These are phyloP conservation scores for Clarireedia sp. DNA, from an alignment of 2,329 filamentous ascomycete species.

Conservation along the genomic window DNA sequence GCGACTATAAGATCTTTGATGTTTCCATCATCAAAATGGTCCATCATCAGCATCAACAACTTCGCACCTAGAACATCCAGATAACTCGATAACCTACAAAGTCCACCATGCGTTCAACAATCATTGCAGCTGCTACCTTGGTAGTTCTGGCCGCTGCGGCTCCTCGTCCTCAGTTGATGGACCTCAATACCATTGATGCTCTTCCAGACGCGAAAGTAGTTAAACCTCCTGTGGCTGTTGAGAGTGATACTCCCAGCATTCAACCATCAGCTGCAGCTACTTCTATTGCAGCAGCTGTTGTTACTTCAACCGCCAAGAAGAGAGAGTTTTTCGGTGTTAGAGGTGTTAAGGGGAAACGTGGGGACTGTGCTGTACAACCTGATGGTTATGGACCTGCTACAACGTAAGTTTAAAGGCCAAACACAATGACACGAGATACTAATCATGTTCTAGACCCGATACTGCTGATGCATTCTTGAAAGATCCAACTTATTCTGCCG, in stretches of 20 bases:
- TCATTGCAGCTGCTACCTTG: slow-evolving; percentile 17
- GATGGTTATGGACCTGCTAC: background rate
- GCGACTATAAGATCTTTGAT: background rate
- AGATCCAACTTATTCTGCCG: background rate
- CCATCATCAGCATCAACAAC: background rate
- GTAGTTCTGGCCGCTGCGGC: slow-evolving; percentile 19
- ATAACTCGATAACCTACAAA: background rate
- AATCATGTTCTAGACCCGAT: background rate
- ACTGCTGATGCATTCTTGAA: background rate
- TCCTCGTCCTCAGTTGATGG: slow-evolving; percentile 30
- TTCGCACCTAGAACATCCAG: background rate
- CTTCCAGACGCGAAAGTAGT: slow-evolving; percentile 27
- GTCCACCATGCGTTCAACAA: slow-evolving; percentile 15
- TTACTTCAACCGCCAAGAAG: background rate
- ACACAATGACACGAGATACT: background rate
- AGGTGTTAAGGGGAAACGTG: background rate
- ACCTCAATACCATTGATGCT: slow-evolving; percentile 30
- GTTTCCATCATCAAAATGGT: background rate
- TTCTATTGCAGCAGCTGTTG: background rate
- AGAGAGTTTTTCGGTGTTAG: background rate
- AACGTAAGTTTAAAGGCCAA: background rate
- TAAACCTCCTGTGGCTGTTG: slow-evolving; percentile 24
- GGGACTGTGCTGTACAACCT: background rate
- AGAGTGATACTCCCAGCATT: background rate
- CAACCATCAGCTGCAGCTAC: background rate